A percentile compares a stretch with the other conserved stretches of the same genome.
Conservation (phyloP, 2,329 filamentous ascomycete species). For the Pseudocercospora pini-densiflorae region DNA sequence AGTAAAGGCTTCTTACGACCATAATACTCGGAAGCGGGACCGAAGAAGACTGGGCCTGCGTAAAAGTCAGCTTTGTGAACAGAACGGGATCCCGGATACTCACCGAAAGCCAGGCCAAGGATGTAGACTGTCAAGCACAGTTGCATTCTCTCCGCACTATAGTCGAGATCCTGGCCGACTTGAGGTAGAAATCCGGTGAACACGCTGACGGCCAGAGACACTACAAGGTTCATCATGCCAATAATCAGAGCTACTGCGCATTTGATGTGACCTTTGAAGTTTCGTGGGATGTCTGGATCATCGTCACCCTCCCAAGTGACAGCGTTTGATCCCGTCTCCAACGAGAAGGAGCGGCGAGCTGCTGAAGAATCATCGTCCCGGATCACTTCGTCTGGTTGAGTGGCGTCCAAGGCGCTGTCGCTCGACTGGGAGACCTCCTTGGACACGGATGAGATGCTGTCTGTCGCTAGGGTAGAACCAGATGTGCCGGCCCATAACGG, state of each 20-base stretch:
- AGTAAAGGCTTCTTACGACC: slow-evolving; percentile 57
- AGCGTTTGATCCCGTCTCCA: background rate
- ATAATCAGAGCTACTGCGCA: slow-evolving; percentile 12
- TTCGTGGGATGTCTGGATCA: slow-evolving; percentile 19
- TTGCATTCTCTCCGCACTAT: background rate
- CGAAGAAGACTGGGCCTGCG: slow-evolving; percentile 57
- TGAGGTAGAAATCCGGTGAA: slow-evolving; percentile 15
- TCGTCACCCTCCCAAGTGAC: slow-evolving; percentile 11
- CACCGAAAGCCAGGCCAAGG: slow-evolving; percentile 24
- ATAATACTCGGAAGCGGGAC: slow-evolving; percentile 63
- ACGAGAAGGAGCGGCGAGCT: background rate
- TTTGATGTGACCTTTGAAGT: slow-evolving; percentile 14
- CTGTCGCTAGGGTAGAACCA: background rate
- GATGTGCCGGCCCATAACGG: background rate
- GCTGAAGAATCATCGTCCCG: background rate
- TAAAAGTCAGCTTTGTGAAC: background rate
- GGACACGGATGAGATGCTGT: background rate
- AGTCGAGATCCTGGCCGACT: background rate
- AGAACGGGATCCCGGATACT: background rate
- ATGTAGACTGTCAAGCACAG: slow-evolving; percentile 19
- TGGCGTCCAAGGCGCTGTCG: background rate
- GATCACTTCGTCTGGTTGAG: background rate
- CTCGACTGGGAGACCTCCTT: background rate
- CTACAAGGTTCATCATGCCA: slow-evolving; percentile 23
- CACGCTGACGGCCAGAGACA: slow-evolving; percentile 23